phyloP scores from a whole-genome alignment of 1,139 yeast species.

The Pichia sp. region DNA sequence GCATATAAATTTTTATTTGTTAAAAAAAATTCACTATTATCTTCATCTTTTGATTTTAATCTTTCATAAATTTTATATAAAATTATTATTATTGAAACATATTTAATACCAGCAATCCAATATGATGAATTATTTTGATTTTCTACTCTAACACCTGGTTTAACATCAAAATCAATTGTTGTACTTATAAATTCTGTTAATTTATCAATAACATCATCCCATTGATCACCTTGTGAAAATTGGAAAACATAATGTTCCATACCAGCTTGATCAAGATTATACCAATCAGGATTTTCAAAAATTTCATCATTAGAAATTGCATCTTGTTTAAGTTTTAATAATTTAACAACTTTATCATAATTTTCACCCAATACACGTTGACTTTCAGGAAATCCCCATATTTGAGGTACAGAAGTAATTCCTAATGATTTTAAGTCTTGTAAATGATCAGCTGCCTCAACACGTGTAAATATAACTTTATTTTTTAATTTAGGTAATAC shows the following conservation, averaged over 20 bases:
- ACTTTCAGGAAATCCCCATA: slow-evolving; percentile 51
- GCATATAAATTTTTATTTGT: slow-evolving; percentile 24
- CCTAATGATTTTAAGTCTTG: slow-evolving; percentile 37
- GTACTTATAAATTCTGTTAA: slow-evolving; percentile 10
- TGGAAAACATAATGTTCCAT: slow-evolving; percentile 18
- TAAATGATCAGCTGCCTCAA: slow-evolving; percentile 43
- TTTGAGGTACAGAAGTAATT: slow-evolving; percentile 50
- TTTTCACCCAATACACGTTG: slow-evolving; percentile 22
- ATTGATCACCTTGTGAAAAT: slow-evolving; percentile 13
- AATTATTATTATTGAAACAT: slow-evolving; percentile 9
- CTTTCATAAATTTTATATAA: slow-evolving; percentile 9
- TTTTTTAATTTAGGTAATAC: slow-evolving; percentile 36
- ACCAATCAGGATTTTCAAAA: slow-evolving; percentile 8
- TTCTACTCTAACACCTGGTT: slow-evolving; percentile 1
- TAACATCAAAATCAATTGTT: slow-evolving; percentile 9
- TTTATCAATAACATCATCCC: slow-evolving; percentile 12
- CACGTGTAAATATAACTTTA: slow-evolving; percentile 41
- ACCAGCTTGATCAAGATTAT: slow-evolving; percentile 16
- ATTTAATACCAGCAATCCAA: slow-evolving; percentile 9
- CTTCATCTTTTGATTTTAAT: background rate
- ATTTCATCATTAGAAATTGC: slow-evolving; percentile 21
- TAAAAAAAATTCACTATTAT: slow-evolving; percentile 4
- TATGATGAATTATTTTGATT: background rate
- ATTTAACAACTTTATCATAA: slow-evolving; percentile 19
- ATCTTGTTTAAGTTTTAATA: slow-evolving; percentile 27